phyloP scores from a whole-genome alignment of 805 yeast genomes.

The Candida piceae region DNA sequence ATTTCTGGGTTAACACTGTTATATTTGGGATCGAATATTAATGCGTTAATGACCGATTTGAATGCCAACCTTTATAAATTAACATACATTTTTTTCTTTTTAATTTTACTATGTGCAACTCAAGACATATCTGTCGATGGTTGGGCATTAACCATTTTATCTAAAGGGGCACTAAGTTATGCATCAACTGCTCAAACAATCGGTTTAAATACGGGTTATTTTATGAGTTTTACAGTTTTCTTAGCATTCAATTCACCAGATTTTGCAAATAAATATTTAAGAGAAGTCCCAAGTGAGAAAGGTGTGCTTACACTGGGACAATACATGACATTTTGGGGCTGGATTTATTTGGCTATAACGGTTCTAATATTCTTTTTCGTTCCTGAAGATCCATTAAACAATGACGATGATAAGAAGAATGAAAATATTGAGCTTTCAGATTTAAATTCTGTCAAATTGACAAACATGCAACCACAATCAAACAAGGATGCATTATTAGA shows the following conservation, averaged over 20 bases:
- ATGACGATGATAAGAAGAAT: conserved; percentile 14
- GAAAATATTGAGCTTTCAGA: conserved; percentile 25
- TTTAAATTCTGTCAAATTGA: no score
- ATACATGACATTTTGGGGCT: conserved; percentile 76
- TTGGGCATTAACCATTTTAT: conserved; percentile 90
- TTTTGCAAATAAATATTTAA: conserved; percentile 80
- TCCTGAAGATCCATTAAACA: conserved; percentile 66
- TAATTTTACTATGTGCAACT: conserved; percentile 90
- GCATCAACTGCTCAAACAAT: conserved; percentile 98
- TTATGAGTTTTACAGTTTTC: conserved; percentile 85
- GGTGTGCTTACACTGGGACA: conserved; percentile 72
- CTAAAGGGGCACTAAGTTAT: conserved; percentile 72
- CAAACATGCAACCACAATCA: no score
- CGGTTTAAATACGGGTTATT: conserved; percentile 91
- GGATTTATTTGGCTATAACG: conserved; percentile 65
- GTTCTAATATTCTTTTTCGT: conserved; percentile 50
- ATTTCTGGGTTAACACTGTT: conserved; percentile 69
- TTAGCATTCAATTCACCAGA: conserved; percentile 88
- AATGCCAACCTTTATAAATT: conserved; percentile 45
- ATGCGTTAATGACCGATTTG: conserved; percentile 41
- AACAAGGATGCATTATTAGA: conserved; percentile 35
- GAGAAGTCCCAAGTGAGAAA: conserved; percentile 51
- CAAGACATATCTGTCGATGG: conserved; percentile 99
- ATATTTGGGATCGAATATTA: conserved; percentile 56
- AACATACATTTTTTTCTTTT: conserved; percentile 65